Evolutionary conservation across 129 eudicot genomes (phyloP), one percentile per base, ranked within the genome.

Genomic region (Pseudognaphalium luteoalbum): DNA sequence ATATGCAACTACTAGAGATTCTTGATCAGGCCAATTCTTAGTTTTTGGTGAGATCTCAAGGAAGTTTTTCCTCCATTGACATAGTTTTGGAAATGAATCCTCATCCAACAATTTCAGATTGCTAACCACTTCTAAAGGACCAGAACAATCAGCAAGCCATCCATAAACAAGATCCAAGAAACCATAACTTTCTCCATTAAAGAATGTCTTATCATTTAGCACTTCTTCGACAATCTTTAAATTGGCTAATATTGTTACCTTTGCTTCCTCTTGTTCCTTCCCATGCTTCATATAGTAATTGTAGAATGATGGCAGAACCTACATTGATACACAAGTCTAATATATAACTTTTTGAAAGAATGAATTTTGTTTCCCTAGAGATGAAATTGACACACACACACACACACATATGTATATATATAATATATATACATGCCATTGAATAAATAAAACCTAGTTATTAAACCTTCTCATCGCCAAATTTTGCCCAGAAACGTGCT

Each of bases 401-500:
- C 28, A 25, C 28, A 25, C 28, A 25, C 28, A 25, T 1, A 25
- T 1, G 1, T 25, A 25, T 25, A 25, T 25, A 25, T 11, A 35
- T n/a, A n/a, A n/a, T n/a, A n/a, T n/a, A n/a, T n/a, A n/a, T n/a
- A n/a, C n/a, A n/a, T n/a, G n/a, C n/a, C n/a, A n/a, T n/a, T n/a
- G n/a, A n/a, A n/a, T n/a, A n/a, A n/a, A n/a, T n/a, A n/a, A n/a
- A n/a, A n/a, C n/a, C n/a, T n/a, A n/a, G n/a, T n/a, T n/a, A n/a
- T n/a, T n/a, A 42, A 42, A 86, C 93, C 87, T 79, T 71, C 0
- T 81, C 87, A 20, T 88, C 90, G 2, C 68, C 62, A 29, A 83
- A 86, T 73, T 86, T 86, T 16, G 90, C 90, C 88, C 88, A 88
- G 17, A 86, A 88, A 62, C 88, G 88, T 33, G 85, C 85, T 22